phyloP scores from a whole-genome alignment of 75 land plant species.

The Picea sitchensis region DNA sequence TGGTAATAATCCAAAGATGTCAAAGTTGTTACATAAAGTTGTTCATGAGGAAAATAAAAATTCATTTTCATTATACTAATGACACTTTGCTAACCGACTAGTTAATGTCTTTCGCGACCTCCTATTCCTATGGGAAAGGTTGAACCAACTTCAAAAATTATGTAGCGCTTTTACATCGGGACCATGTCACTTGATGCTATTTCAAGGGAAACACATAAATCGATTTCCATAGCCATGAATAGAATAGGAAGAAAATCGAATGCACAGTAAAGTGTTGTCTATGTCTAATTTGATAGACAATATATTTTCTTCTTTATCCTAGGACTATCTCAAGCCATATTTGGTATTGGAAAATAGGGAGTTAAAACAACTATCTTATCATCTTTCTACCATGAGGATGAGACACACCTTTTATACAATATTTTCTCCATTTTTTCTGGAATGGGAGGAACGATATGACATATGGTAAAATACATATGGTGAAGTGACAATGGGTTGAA shows the following conservation, averaged over 20 bases:
- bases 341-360: no score
- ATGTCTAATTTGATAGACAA: no score
- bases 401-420: no score
- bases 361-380: no score
- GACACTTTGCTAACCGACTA: constrained; percentile 87
- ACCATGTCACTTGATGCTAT: constrained; percentile 99
- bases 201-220: constrained; percentile 97
- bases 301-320: no score
- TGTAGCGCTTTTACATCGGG: constrained; percentile 90
- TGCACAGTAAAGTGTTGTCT: no score
- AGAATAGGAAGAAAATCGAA: constrained; percentile 97
- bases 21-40: constrained; percentile 95
- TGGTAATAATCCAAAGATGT: constrained; percentile 98
- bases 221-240: constrained; percentile 98
- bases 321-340: no score
- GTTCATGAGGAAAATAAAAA: constrained; percentile 90
- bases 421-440: no score
- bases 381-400: no score
- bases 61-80: constrained; percentile 88
- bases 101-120: constrained; percentile 94
- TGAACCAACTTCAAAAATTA: constrained; percentile 79
- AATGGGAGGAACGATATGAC: no score
- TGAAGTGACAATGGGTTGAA: no score
- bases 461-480: no score
- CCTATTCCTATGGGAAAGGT: constrained; percentile 83